Conservation (phyloP, 441 rosid genomes). For the Flueggea neowawraea region DNA sequence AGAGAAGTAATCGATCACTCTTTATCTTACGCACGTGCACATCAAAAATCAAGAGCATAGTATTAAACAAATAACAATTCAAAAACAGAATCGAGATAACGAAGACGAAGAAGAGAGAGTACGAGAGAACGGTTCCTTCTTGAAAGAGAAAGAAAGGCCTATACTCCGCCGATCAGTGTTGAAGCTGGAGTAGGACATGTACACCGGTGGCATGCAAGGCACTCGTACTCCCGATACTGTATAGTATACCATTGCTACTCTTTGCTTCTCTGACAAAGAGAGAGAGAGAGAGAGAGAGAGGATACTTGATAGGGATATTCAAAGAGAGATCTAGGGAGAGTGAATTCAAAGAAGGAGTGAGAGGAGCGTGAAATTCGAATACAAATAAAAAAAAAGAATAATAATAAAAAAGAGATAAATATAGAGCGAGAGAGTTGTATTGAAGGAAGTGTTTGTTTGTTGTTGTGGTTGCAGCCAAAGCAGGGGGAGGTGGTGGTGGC, state of each 20-base stretch:
- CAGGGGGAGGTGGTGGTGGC: too few species aligned
- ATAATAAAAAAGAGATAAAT: too few species aligned
- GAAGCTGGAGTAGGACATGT: constrained; percentile 39
- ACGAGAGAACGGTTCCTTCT: constrained; percentile 51
- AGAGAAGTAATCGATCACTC: too few species aligned
- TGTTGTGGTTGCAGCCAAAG: too few species aligned
- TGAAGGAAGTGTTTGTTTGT: too few species aligned
- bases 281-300: constrained; percentile 13
- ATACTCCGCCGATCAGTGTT: constrained; percentile 31
- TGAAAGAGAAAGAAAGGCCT: constrained; percentile 36
- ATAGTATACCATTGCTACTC: constrained; percentile 41
- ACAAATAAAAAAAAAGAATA: background rate
- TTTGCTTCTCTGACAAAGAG: constrained; percentile 2
- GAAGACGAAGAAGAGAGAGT: constrained; percentile 15
- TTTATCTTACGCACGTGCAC: too few species aligned
- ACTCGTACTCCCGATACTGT: constrained; percentile 51
- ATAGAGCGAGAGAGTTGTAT: too few species aligned
- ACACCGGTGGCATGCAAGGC: constrained; percentile 30
- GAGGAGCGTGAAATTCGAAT: background rate
- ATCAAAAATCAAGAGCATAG: background rate
- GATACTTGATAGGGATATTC: background rate
- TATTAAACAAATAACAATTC: background rate
- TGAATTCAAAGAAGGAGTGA: background rate
- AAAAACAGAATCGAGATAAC: background rate
- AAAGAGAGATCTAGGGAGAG: too few species aligned